Conservation (phyloP, 2,329 filamentous ascomycete genomes). For the Fusarium graminum region DNA sequence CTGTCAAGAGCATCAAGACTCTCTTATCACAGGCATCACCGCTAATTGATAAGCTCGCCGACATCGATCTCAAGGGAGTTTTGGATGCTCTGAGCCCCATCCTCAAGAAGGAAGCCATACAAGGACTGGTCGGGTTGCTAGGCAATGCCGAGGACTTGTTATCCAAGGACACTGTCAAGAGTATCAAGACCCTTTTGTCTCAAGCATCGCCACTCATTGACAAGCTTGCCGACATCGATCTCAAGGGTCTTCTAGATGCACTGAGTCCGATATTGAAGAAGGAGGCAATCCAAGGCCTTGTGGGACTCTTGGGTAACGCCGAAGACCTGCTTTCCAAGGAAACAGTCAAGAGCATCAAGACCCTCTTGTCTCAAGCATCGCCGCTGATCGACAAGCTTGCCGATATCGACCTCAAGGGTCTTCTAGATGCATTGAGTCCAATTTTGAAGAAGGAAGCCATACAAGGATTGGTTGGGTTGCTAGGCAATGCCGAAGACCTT, state of each 20-base stretch:
- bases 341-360: conserved; percentile 39
- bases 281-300: conserved; percentile 49
- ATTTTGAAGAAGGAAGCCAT: conserved; percentile 48
- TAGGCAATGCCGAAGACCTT: conserved; percentile 46
- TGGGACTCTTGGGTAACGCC: conserved; percentile 52
- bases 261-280: conserved; percentile 54
- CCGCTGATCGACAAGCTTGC: conserved; percentile 47
- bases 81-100: conserved; percentile 46
- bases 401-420: conserved; percentile 53
- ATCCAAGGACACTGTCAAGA: conserved; percentile 38
- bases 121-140: conserved; percentile 47
- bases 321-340: conserved; percentile 43
- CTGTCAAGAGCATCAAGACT: conserved; percentile 18
- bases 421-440: conserved; percentile 47
- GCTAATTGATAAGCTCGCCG: conserved; percentile 47
- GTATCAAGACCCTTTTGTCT: conserved; percentile 37
- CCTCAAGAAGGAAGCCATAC: conserved; percentile 47
- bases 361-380: conserved; percentile 36
- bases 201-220: conserved; percentile 35
- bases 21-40: conserved; percentile 11
- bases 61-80: conserved; percentile 53
- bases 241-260: conserved; percentile 50
- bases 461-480: conserved; percentile 45
- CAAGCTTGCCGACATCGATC: conserved; percentile 52
- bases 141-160: conserved; percentile 46